Evolutionary conservation across 2,329 filamentous ascomycete species (phyloP).

Genomic region (Colletotrichum sojae): DNA sequence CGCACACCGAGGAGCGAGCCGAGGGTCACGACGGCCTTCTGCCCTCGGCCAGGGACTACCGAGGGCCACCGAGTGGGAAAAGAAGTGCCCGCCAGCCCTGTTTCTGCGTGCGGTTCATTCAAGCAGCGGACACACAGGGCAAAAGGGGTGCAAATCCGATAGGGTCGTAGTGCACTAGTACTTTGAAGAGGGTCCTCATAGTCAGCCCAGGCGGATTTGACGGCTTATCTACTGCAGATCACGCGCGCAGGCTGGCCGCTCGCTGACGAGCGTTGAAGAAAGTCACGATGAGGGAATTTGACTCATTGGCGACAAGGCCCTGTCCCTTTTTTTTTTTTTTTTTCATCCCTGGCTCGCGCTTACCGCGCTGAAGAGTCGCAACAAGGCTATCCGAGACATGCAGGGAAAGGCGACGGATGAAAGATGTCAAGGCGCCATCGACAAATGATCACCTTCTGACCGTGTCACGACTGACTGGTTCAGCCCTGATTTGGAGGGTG

Average conservation of each 20-base stretch:
- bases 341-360: constrained; percentile 20
- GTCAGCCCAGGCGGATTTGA: constrained; percentile 20
- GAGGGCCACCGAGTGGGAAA: constrained; percentile 29
- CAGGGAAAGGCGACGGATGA: neutral
- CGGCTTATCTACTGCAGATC: constrained; percentile 38
- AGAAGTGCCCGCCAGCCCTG: constrained; percentile 11
- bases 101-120: constrained; percentile 1
- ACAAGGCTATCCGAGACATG: constrained; percentile 3
- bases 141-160: constrained; percentile 15
- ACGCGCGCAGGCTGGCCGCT: constrained; percentile 11
- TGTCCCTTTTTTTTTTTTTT: constrained; percentile 1
- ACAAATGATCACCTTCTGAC: too few relatives aligned
- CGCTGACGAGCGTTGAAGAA: constrained; percentile 37
- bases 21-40: constrained; percentile 22
- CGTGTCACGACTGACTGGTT: too few relatives aligned
- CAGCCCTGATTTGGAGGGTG: constrained; percentile 6
- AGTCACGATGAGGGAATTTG: constrained; percentile 35
- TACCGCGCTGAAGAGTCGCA: constrained; percentile 27
- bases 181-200: constrained; percentile 2
- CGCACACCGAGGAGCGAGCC: constrained; percentile 33
- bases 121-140: constrained; percentile 20
- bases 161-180: neutral
- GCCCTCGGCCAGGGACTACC: constrained; percentile 35
- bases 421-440: neutral
- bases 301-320: constrained; percentile 28